These are phyloP conservation scores for Alternaria angustiovoidea DNA, from an alignment of 2,329 filamentous ascomycete genomes.

Conservation along the genomic window DNA sequence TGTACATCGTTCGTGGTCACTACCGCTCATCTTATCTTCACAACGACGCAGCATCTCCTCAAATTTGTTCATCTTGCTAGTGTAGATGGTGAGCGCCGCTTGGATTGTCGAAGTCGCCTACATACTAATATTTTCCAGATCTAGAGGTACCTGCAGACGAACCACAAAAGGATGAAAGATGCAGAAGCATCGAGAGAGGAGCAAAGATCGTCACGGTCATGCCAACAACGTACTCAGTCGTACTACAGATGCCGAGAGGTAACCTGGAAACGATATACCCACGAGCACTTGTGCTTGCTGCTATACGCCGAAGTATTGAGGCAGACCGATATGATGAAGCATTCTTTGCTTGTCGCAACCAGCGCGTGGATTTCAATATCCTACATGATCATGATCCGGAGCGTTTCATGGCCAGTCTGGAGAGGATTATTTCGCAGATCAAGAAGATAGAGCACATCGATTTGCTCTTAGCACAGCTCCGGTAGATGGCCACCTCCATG, in stretches of 20 bases:
- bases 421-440: constrained; percentile 83
- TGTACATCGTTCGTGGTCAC: constrained; percentile 92
- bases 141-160: constrained; percentile 87
- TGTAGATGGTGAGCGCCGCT: constrained; percentile 64
- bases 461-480: constrained; percentile 85
- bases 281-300: constrained; percentile 88
- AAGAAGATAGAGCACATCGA: constrained; percentile 84
- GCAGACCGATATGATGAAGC: constrained; percentile 82
- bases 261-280: constrained; percentile 96
- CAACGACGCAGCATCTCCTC: constrained; percentile 88
- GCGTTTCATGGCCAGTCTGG: constrained; percentile 80
- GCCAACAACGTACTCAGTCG: constrained; percentile 83
- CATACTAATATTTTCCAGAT: constrained; percentile 58
- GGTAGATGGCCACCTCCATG: constrained; percentile 59
- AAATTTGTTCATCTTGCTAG: constrained; percentile 87
- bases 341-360: constrained; percentile 86
- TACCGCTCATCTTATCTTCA: constrained; percentile 84
- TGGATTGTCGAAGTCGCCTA: too few species aligned
- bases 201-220: constrained; percentile 87
- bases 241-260: constrained; percentile 93
- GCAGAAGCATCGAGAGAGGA: constrained; percentile 89
- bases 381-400: constrained; percentile 90
- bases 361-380: constrained; percentile 98
- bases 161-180: constrained; percentile 90
- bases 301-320: constrained; percentile 83